A percentile compares a stretch with the other conserved stretches of the same genome.
Conservation (phyloP, 2,329 filamentous ascomycete genomes). For the Thelonectria blattea region DNA sequence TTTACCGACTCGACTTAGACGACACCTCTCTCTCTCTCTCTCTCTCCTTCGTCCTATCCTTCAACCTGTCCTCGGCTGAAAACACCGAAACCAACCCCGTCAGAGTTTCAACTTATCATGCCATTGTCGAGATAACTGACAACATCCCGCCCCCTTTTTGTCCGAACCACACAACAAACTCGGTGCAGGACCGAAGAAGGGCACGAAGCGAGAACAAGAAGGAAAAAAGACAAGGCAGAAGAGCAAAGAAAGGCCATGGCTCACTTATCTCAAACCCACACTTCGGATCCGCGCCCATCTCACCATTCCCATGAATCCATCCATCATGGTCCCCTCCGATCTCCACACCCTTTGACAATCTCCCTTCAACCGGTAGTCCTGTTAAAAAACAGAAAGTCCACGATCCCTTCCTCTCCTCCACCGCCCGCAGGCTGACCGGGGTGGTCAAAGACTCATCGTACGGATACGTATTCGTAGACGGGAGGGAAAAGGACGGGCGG, state of each 20-base stretch:
- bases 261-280: background rate
- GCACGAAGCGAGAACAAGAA: too few relatives aligned
- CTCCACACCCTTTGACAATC: constrained; percentile 16
- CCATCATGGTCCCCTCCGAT: constrained; percentile 1
- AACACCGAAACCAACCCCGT: background rate
- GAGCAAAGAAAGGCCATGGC: background rate
- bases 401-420: constrained; percentile 5
- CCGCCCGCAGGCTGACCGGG: background rate
- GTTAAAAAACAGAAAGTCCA: background rate
- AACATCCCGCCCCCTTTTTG: background rate
- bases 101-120: background rate
- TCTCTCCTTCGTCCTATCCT: background rate
- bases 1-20: background rate
- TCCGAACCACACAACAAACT: background rate
- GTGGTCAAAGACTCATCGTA: background rate
- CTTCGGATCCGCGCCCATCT: constrained; percentile 5
- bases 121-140: background rate
- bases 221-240: background rate
- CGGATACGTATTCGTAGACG: background rate
- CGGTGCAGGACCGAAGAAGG: background rate
- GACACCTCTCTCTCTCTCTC: background rate
- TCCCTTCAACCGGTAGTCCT: constrained; percentile 15
- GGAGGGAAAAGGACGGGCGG: background rate
- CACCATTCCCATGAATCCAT: background rate
- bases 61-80: background rate